phyloP scores from a whole-genome alignment of 345 rosid species.

The Eucalyptus camaldulensis region DNA sequence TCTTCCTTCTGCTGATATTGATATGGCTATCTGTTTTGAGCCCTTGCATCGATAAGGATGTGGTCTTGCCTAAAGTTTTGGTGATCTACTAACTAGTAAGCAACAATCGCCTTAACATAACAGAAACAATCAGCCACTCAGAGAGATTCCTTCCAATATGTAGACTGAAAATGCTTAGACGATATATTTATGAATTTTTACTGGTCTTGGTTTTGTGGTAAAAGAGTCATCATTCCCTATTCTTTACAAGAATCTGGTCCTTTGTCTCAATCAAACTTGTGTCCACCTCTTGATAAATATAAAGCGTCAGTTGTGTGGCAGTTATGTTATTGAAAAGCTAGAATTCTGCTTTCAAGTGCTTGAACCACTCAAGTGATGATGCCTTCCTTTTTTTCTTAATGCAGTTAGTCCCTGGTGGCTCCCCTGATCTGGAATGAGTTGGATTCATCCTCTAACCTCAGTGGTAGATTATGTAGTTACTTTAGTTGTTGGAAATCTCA shows the following conservation, averaged over 20 bases:
- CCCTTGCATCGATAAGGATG: not conserved
- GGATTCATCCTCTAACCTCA: not conserved
- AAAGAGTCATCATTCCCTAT: not conserved
- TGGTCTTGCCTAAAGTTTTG: not conserved
- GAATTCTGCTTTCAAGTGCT: not conserved
- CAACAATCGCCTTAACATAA: not conserved
- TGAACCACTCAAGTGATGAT: not conserved
- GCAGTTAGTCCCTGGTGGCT: conserved; percentile 96
- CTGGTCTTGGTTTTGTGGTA: no score
- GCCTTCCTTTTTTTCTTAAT: conserved; percentile 2
- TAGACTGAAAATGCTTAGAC: not conserved
- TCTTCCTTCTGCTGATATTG: not conserved
- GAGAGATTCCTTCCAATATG: not conserved
- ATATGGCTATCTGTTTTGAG: not conserved
- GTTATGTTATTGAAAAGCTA: not conserved
- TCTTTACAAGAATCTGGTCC: not conserved
- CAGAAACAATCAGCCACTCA: not conserved
- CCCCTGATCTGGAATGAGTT: conserved; percentile 36
- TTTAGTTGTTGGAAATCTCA: not conserved
- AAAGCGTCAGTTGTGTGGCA: not conserved
- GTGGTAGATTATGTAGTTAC: not conserved
- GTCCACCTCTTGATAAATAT: not conserved
- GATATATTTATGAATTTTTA: no score
- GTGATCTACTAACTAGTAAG: not conserved
- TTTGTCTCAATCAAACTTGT: not conserved